A percentile compares a stretch with the other conserved stretches of the same genome.
These are phyloP conservation scores for Daphne laureola DNA, from an alignment of 441 rosid species.

Conservation along the genomic window DNA sequence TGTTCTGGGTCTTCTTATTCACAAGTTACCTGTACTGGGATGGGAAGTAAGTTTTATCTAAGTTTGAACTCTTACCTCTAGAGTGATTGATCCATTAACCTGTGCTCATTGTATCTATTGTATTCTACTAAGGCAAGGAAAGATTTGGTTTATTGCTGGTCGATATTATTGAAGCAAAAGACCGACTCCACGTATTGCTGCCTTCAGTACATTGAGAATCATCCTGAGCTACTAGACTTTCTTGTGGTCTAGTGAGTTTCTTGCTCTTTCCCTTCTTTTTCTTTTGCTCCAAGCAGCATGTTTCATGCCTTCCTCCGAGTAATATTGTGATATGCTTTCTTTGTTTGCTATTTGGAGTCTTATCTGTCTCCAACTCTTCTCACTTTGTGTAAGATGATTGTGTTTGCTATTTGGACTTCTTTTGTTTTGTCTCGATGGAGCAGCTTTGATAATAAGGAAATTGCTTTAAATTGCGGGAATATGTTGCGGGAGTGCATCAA, in stretches of 20 bases:
- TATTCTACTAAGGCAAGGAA: slow-evolving; percentile 49
- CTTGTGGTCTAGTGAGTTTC: slow-evolving; percentile 52
- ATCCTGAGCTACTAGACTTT: slow-evolving; percentile 72
- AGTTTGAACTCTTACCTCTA: slow-evolving; percentile 6
- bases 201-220: slow-evolving; percentile 59
- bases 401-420: not conserved
- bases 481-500: slow-evolving; percentile 89
- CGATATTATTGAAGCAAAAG: slow-evolving; percentile 64
- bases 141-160: slow-evolving; percentile 81
- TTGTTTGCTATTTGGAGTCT: not conserved
- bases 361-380: not conserved
- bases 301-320: too few species aligned
- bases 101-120: slow-evolving; percentile 4
- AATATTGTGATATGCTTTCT: not conserved
- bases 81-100: not conserved
- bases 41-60: slow-evolving; percentile 63
- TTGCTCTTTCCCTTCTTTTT: not conserved
- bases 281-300: not conserved
- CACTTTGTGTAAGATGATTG: too few species aligned
- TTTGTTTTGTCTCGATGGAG: slow-evolving; percentile 13
- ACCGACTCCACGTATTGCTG: slow-evolving; percentile 47
- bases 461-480: slow-evolving; percentile 74
- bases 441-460: slow-evolving; percentile 90
- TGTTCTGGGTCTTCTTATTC: slow-evolving; percentile 60
- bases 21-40: slow-evolving; percentile 68